These are phyloP conservation scores for Cercospora berteroae DNA, from an alignment of 2,329 filamentous ascomycete genomes.

Conservation along the genomic window DNA sequence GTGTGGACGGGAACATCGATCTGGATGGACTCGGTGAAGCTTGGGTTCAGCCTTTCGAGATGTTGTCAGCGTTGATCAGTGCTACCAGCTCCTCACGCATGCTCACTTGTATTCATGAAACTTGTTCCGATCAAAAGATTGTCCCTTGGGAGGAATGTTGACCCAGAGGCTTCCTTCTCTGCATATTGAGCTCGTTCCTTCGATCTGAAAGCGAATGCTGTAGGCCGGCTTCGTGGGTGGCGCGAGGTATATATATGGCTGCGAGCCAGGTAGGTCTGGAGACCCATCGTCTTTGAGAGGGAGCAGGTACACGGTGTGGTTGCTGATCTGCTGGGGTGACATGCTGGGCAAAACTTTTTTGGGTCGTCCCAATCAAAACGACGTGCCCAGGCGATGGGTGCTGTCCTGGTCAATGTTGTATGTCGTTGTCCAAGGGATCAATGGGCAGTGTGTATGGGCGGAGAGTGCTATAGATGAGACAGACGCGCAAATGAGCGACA, in stretches of 20 bases:
- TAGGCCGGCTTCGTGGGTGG: constrained; percentile 72
- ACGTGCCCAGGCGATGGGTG: not conserved
- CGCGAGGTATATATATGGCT: constrained; percentile 79
- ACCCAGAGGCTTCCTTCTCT: constrained; percentile 93
- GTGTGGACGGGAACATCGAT: constrained; percentile 82
- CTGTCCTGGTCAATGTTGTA: constrained; percentile 8
- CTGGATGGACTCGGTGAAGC: constrained; percentile 88
- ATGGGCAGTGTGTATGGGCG: not conserved
- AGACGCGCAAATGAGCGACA: constrained; percentile 11
- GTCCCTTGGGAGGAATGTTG: constrained; percentile 79
- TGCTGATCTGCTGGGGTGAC: constrained; percentile 40
- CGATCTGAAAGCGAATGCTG: constrained; percentile 80
- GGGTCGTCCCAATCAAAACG: not conserved
- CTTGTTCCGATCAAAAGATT: constrained; percentile 70
- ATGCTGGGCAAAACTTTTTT: constrained; percentile 25
- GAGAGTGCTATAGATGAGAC: constrained; percentile 8
- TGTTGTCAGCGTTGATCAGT: constrained; percentile 13
- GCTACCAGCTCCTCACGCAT: not conserved
- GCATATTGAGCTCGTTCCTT: constrained; percentile 94
- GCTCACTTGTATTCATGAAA: constrained; percentile 88
- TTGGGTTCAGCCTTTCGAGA: constrained; percentile 68
- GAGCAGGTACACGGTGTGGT: constrained; percentile 69
- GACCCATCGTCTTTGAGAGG: constrained; percentile 90
- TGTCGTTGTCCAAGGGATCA: not conserved
- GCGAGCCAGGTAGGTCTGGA: constrained; percentile 77